Percentiles rank a stretch among this genome's conserved stretches.
phyloP scores from a whole-genome alignment of 1,139 yeast species.

The Sugiyamaella xylanicola region DNA sequence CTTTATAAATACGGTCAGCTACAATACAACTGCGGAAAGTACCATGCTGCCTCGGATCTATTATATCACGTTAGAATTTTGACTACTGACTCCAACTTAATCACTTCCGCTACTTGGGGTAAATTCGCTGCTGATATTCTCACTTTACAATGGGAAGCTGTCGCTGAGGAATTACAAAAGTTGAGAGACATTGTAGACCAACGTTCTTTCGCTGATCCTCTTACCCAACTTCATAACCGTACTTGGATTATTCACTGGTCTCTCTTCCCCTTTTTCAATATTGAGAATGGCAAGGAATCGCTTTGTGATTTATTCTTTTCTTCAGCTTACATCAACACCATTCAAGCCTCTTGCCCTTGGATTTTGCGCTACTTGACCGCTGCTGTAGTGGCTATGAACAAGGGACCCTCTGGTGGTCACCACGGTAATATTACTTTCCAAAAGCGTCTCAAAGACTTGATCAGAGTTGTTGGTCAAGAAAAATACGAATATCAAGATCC shows the following conservation, averaged over 20 bases:
- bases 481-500: constrained; percentile 64
- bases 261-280: constrained; percentile 59
- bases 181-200: constrained; percentile 60
- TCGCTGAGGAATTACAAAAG: constrained; percentile 54
- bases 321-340: constrained; percentile 60
- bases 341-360: constrained; percentile 72
- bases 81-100: constrained; percentile 52
- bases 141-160: constrained; percentile 53
- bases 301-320: constrained; percentile 58
- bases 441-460: constrained; percentile 57
- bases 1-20: constrained; percentile 59
- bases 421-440: constrained; percentile 45
- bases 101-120: constrained; percentile 65
- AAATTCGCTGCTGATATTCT: constrained; percentile 60
- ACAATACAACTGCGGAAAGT: constrained; percentile 63
- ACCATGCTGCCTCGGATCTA: constrained; percentile 57
- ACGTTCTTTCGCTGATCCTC: constrained; percentile 54
- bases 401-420: constrained; percentile 38
- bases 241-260: constrained; percentile 71
- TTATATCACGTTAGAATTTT: constrained; percentile 57
- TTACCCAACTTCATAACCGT: constrained; percentile 60
- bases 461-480: constrained; percentile 59
- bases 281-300: constrained; percentile 51
- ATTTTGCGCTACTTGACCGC: constrained; percentile 60
- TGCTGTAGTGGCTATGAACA: constrained; percentile 52